Base-by-base conservation (phyloP, 106 monocot species). In the Vanilla planifolia region DNA sequence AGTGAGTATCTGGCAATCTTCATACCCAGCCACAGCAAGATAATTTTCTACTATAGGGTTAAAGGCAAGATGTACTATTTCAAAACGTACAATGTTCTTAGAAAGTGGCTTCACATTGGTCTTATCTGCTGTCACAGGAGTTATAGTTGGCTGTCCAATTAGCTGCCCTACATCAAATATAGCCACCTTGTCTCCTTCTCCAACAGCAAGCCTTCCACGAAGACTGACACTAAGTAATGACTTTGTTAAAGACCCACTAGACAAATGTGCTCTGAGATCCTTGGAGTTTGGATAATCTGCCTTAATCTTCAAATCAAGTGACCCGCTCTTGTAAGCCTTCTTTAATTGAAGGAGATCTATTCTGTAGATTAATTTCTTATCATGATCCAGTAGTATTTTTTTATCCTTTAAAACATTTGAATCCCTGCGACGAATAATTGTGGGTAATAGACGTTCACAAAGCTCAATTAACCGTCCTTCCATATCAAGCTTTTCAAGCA, bases 141-240 rank as follows among this genome's bases (percentile, higher is more conserved):
- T 60, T 55, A 66, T 65, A 35, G 75, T 78, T 30, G 84, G 79
- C 56, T 92, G 98, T 29, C 98, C 92, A 77, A 92, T 77, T 35
- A 98, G 77, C 77, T 92, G 98, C 24, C 85, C 85, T 15, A 82
- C 81, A 66, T 98, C 98, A 88, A 85, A 98, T 59, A 98, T 88
- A 46, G 92, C 52, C 21, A 98, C 85, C 62, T 92, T 98, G 53
- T 98, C 98, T 21, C 98, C 98, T 79, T 98, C 98, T 22, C 88
- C 98, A 71, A 71, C 88, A 59, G 98, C 98, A 80, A 98, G 92
- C 65, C 76, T 85, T 21, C 92, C 98, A 68, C 92, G 76, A 53
- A 52, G 53, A 69, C 82, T 92, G 48, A 85, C 51, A 74, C 79
- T 92, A 11, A 98, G 74, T 42, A 98, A 73, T 25, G 88, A 98